Conservation (phyloP, 768 basidiomycete species). For the Leccinellum luteum region DNA sequence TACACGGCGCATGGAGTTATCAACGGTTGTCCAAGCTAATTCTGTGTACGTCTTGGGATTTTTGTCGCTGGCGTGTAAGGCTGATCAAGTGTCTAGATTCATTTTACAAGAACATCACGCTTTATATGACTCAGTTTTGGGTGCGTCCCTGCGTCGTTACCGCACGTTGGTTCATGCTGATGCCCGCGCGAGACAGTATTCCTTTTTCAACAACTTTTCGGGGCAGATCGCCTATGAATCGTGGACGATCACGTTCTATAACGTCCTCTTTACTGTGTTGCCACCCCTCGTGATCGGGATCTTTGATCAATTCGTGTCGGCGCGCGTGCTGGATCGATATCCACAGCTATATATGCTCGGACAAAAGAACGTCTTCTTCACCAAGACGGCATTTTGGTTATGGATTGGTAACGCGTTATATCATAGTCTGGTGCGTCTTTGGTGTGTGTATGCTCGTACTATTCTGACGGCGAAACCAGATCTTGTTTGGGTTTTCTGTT, state of each 20-base stretch:
- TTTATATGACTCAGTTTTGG: constrained; percentile 99
- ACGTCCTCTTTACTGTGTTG: constrained; percentile 92
- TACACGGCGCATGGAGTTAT: constrained; percentile 99
- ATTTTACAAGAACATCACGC: constrained; percentile 98
- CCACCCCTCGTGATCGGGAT: constrained; percentile 97
- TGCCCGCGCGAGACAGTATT: constrained; percentile 57
- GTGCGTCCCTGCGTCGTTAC: constrained; percentile 40
- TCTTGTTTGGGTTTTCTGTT: constrained; percentile 84
- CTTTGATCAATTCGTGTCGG: constrained; percentile 98
- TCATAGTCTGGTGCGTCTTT: constrained; percentile 71
- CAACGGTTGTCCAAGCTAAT: constrained; percentile 92
- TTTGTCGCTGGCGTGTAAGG: constrained; percentile 8
- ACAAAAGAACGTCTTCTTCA: constrained; percentile 92
- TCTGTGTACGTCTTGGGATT: constrained; percentile 62
- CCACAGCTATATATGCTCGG: constrained; percentile 95
- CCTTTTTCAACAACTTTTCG: constrained; percentile 99
- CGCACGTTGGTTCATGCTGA: not conserved
- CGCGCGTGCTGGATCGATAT: constrained; percentile 93
- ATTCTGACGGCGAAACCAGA: constrained; percentile 38
- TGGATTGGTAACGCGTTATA: constrained; percentile 90
- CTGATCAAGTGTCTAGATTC: constrained; percentile 56
- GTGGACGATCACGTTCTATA: constrained; percentile 97
- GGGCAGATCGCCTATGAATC: constrained; percentile 98
- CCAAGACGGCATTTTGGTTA: constrained; percentile 86
- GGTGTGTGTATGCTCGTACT: not conserved